Base-by-base conservation (phyloP, 176 grass and related monocot species). In the Juncus inflexus region DNA sequence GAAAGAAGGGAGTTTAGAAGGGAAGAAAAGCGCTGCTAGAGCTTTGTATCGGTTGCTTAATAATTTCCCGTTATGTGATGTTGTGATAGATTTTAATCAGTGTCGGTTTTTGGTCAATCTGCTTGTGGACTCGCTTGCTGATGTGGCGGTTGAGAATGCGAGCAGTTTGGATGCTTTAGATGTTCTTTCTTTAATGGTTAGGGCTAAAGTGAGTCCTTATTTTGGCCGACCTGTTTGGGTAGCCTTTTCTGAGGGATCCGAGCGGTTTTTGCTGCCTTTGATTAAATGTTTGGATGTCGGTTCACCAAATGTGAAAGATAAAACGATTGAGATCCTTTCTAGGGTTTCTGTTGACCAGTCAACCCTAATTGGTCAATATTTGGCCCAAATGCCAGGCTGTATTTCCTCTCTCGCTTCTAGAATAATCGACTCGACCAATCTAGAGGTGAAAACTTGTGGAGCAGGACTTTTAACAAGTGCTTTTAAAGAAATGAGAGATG, bases 1-100 rank as follows among this genome's bases (percentile, higher is more conserved):
- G 4, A 87, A 90, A 81, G 87, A 96, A 50, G 92, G 92, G 7
- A 96, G 80, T 65, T 83, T 82, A 63, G 92, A 88, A 81, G 92
- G 92, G 16, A 96, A 96, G 78, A 86, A 78, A 49, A 89, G 85
- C 85, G 76, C 87, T 54, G 84, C 92, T n/a, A 75, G 79, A 35
- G 81, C 78, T 36, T 67, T 96, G 74, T 72, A 60, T 66, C 92
- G 85, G 28, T 74, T 96, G 83, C 74, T 96, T 37, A 91, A 83
- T 61, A 84, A 91, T 38, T 96, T 91, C 61, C 82, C 82, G 12
- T 53, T 91, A 53, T 63, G 42, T 90, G 84, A 91, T 63, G 77
- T 96, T 64, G 53, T 96, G 68, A 64, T 70, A 19, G 92, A 89
- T 78, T 91, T 80, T 50, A 73, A 52, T 5, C 77, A 88, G 39